Evolutionary conservation across 192 early-diverging fungal species (phyloP), one percentile per base, ranked within the genome.

Genomic region (Coemansia erecta): DNA sequence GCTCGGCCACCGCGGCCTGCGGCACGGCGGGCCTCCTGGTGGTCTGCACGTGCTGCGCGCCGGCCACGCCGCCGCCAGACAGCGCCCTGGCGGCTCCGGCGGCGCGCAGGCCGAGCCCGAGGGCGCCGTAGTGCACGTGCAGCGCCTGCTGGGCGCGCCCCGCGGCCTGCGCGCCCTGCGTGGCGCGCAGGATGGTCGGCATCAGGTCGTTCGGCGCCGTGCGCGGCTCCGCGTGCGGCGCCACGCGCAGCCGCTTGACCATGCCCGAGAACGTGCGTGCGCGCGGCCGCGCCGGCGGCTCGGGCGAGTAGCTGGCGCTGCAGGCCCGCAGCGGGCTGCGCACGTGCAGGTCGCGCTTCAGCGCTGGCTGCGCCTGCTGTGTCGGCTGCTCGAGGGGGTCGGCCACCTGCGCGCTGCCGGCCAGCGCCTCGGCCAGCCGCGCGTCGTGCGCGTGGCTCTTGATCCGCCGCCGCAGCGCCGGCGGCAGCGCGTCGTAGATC

Each of bases 401-500:
- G 6, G 56, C 19, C 0, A 77, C 64, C 42, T 49, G 68, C 8
- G 64, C 57, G 0, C 68, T 68, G 4, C 51, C 53, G 19, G 74
- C 74, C 56, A 77, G 44, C 0, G 40, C 14, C 61, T 77, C 74
- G 23, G 74, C 74, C 28, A 77, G 54, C 8, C 21, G 47, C 33
- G 73, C 56, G 18, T 77, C 74, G 21, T 77, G 74, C 11, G 74
- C 74, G 21, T 77, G 74, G 22, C 45, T 22, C 42, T 67, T 70
- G 45, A 77, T 77, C 3, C 44, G 15, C 17, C 49, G 37, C 14
- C 60, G 50, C 45, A 77, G 52, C 3, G 60, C 6, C 15, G 63
- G 58, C 1, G 74, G 74, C 19, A 77, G 28, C 4, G 46, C 7
- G 3, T 61, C 74, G 55, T 77, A 77, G 12, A 77, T 61, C 60